A percentile compares a stretch with the other conserved stretches of the same genome.
These are phyloP conservation scores for Tubosaeta sp. DNA, from an alignment of 768 basidiomycete species.

Conservation along the genomic window DNA sequence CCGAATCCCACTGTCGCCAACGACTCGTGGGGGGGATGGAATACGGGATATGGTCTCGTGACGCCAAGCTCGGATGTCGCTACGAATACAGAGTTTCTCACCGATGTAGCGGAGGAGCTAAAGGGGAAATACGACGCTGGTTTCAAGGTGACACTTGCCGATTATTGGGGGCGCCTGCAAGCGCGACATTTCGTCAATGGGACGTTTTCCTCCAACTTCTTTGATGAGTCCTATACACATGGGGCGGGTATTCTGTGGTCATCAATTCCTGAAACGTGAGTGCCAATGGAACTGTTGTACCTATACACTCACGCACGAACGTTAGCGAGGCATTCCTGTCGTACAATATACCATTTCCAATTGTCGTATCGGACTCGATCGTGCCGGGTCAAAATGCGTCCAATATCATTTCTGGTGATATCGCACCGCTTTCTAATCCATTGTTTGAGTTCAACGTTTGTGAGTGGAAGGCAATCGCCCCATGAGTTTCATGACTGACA, in stretches of 20 bases:
- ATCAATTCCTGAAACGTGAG: conserved; percentile 30
- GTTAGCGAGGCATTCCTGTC: conserved; percentile 31
- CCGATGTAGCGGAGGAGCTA: conserved; percentile 22
- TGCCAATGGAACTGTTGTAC: neutral
- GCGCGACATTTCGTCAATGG: conserved; percentile 39
- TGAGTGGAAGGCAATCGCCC: conserved; percentile 8
- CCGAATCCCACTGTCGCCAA: conserved; percentile 11
- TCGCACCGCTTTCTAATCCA: conserved; percentile 30
- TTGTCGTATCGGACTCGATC: conserved; percentile 29
- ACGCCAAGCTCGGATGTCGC: conserved; percentile 17
- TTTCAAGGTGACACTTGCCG: conserved; percentile 28
- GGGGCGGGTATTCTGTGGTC: conserved; percentile 36
- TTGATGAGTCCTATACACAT: conserved; percentile 26
- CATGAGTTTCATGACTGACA: conserved; percentile 2
- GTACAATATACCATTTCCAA: conserved; percentile 37
- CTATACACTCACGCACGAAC: neutral
- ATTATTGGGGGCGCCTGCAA: conserved; percentile 25
- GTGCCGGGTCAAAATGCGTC: conserved; percentile 25
- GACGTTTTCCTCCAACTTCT: conserved; percentile 31
- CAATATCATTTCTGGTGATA: conserved; percentile 15
- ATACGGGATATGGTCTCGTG: conserved; percentile 18
- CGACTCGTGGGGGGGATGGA: conserved; percentile 33
- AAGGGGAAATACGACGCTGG: conserved; percentile 30
- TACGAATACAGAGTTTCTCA: conserved; percentile 15
- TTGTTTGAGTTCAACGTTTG: conserved; percentile 35